These are phyloP conservation scores for Fusarium oxysporum DNA, from an alignment of 2,329 filamentous ascomycete genomes.

Conservation along the genomic window DNA sequence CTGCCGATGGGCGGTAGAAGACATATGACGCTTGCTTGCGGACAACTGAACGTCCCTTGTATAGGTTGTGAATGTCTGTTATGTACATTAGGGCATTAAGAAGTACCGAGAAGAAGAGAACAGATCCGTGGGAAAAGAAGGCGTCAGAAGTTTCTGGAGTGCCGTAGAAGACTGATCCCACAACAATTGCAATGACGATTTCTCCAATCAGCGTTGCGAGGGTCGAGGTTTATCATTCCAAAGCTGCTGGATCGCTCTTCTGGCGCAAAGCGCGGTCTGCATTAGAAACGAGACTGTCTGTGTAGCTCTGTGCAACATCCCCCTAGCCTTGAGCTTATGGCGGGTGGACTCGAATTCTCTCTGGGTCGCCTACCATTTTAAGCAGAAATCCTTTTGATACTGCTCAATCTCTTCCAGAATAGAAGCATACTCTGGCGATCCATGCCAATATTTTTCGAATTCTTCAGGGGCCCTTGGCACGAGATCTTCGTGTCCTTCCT, in stretches of 20 bases:
- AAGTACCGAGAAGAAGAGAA: conserved; percentile 70
- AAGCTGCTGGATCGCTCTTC: conserved; percentile 62
- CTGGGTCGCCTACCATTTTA: conserved; percentile 54
- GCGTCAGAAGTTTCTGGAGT: conserved; percentile 62
- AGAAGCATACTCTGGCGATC: conserved; percentile 57
- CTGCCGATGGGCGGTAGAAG: conserved; percentile 63
- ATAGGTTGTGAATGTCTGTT: conserved; percentile 62
- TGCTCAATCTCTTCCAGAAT: conserved; percentile 62
- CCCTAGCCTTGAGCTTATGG: background rate
- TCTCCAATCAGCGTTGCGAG: background rate
- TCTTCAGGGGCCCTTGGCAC: conserved; percentile 77
- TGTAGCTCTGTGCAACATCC: background rate
- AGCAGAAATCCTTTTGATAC: conserved; percentile 58
- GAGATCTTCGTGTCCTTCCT: conserved; percentile 67
- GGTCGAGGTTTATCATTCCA: conserved; percentile 63
- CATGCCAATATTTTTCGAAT: conserved; percentile 64
- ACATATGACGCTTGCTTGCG: conserved; percentile 61
- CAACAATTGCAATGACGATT: conserved; percentile 67
- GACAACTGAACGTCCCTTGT: conserved; percentile 59
- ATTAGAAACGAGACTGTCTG: conserved; percentile 60
- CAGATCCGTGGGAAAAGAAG: conserved; percentile 66
- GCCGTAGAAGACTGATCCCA: conserved; percentile 70
- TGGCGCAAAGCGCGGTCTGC: conserved; percentile 64
- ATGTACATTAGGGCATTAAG: conserved; percentile 69
- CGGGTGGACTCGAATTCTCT: conserved; percentile 63